A percentile compares a stretch with the other conserved stretches of the same genome.
These are phyloP conservation scores for Polygonum maritimum DNA, from an alignment of 148 eudicot species.

Conservation along the genomic window DNA sequence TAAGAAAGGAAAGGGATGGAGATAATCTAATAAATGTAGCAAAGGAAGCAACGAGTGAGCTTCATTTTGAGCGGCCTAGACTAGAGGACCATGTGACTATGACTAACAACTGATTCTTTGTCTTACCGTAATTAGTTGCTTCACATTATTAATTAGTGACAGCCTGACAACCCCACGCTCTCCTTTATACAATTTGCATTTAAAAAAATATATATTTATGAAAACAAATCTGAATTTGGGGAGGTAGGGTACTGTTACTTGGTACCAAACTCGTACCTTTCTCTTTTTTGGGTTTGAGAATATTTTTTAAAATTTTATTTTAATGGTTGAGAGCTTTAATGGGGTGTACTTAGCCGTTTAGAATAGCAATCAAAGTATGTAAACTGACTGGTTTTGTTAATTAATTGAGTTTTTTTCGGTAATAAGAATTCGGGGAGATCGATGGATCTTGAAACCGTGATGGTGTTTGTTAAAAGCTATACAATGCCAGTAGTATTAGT, in stretches of 20 bases:
- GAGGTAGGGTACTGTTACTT: not conserved
- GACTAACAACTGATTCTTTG: not conserved
- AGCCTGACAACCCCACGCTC: conserved; percentile 4
- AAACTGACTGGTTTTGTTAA: not conserved
- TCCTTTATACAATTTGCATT: not conserved
- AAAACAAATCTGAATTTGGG: not conserved
- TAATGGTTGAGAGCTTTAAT: not conserved
- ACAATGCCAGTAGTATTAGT: not conserved
- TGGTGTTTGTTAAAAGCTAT: not conserved
- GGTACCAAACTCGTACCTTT: conserved; percentile 6
- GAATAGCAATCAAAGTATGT: not conserved
- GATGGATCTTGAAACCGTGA: not conserved
- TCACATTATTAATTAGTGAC: not conserved
- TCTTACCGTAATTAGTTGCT: not conserved
- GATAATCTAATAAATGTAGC: too few relatives aligned
- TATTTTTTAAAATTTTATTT: not conserved
- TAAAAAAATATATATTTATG: too few relatives aligned
- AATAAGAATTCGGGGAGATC: not conserved
- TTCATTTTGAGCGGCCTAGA: not conserved
- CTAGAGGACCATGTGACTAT: not conserved
- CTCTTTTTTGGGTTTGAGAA: not conserved
- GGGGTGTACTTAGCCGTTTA: not conserved
- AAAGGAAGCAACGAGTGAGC: not conserved
- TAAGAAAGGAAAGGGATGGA: not conserved
- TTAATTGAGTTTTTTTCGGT: not conserved